Base-by-base conservation (phyloP, 1,284 basidiomycete genomes). In the Inonotus hispidus region DNA sequence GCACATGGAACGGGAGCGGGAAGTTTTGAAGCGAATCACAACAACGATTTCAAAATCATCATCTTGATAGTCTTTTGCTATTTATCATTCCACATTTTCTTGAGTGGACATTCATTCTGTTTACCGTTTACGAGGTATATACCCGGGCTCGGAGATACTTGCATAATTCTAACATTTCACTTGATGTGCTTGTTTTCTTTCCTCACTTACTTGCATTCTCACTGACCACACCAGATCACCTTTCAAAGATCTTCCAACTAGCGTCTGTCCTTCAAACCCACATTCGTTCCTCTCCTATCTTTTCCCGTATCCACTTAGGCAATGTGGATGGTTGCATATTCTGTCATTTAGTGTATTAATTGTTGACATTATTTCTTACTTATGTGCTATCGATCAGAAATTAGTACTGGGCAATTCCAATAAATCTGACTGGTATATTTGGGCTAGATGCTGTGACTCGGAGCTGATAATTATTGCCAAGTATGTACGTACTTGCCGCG, bases 1-100 rank as follows among this genome's bases (percentile, higher is more conserved):
- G 71, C 88, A 91, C 71, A 86, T 91, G 75, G 84, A 87, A 72
- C 62, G 64, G 14, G 80, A 91, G 73, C 85, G 83, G 74, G 85
- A 88, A 68, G 84, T 81, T 45, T 79, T 91, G 68, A 85, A 80
- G 74, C 77, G 82, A 71, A 90, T 91, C 69, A 83, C 89, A 59
- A 78, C 60, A 56, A 72, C 74, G 66, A 68, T 74, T 68, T 52
- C 72, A 35, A 70, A 73, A 55, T 53, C 66, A 67, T 72, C 65
- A 65, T 35, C 29, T 27, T 60, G 41, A 43, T 19, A 13, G 8
- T 41, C 23, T 29, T 14, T 38, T 41, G 13, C 23, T 32, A 32
- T 49, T 49, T 25, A 49, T 14, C 27, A 49, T 25, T 25, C 27
- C 16, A 49, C 53, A 52, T 50, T 25, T 37, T 50, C 43, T 29